phyloP scores from a whole-genome alignment of 2,329 filamentous ascomycete species.

The Apiospora pterosperma region DNA sequence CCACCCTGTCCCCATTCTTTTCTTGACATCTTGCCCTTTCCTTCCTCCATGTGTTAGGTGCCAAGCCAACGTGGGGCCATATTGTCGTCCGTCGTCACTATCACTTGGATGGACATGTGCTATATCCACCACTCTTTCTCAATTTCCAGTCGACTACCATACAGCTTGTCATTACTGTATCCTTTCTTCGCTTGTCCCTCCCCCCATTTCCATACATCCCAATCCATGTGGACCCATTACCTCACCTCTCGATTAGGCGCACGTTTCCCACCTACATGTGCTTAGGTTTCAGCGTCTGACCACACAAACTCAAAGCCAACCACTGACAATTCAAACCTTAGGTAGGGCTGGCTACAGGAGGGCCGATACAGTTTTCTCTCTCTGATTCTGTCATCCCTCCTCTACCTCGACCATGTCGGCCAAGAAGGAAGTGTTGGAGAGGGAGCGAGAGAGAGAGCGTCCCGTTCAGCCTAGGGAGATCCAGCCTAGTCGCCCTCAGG shows the following conservation, averaged over 20 bases:
- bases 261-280: neutral
- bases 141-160: neutral
- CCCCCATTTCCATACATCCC: neutral
- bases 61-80: conserved; percentile 1
- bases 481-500: neutral
- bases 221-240: neutral
- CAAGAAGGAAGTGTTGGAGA: conserved; percentile 5
- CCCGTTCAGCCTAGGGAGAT: neutral
- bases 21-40: neutral
- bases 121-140: neutral
- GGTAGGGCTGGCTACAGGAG: neutral
- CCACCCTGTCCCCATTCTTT: neutral
- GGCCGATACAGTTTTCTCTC: neutral
- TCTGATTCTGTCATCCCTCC: neutral
- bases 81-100: conserved; percentile 2
- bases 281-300: neutral
- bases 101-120: neutral
- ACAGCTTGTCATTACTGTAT: neutral
- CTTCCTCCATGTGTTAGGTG: neutral
- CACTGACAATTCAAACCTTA: conserved; percentile 8
- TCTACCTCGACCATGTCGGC: conserved; percentile 7
- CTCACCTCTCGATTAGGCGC: neutral
- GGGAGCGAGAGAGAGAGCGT: neutral
- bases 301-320: conserved; percentile 5
- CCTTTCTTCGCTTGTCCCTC: neutral